A percentile compares a stretch with the other conserved stretches of the same genome.
phyloP scores from a whole-genome alignment of 2,329 filamentous ascomycete species.

The Fusarium sp. region DNA sequence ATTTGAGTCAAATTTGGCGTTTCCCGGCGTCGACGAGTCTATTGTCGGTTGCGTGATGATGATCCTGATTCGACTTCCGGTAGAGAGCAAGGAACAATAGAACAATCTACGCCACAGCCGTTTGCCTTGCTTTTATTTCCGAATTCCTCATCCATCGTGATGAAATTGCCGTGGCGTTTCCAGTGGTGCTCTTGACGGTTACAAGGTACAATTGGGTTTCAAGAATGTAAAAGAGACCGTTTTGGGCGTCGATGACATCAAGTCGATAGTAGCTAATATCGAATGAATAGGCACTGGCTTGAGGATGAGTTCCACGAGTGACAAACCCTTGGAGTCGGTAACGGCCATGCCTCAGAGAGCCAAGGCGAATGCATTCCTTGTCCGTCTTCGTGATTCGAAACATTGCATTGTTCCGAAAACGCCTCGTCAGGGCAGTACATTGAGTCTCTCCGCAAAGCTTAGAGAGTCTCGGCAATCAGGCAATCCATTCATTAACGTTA shows the following conservation, averaged over 20 bases:
- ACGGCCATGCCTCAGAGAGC: neutral
- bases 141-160: conserved; percentile 6
- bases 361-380: conserved; percentile 8
- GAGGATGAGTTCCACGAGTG: neutral
- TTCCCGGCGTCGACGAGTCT: neutral
- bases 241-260: neutral
- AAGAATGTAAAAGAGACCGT: conserved; percentile 2
- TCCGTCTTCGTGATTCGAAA: neutral
- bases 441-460: neutral
- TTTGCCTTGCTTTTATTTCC: conserved; percentile 12
- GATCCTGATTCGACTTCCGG: neutral
- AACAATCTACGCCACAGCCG: conserved; percentile 16
- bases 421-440: neutral
- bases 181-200: neutral
- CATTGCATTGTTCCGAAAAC: neutral
- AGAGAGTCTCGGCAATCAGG: neutral
- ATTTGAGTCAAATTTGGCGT: neutral
- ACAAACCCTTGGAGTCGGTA: neutral
- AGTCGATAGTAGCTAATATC: neutral
- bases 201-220: neutral
- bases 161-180: neutral
- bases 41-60: neutral
- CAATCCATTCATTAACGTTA: neutral
- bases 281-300: neutral
- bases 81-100: conserved; percentile 4